Conservation (phyloP, 441 rosid species). For the Croton setiger region DNA sequence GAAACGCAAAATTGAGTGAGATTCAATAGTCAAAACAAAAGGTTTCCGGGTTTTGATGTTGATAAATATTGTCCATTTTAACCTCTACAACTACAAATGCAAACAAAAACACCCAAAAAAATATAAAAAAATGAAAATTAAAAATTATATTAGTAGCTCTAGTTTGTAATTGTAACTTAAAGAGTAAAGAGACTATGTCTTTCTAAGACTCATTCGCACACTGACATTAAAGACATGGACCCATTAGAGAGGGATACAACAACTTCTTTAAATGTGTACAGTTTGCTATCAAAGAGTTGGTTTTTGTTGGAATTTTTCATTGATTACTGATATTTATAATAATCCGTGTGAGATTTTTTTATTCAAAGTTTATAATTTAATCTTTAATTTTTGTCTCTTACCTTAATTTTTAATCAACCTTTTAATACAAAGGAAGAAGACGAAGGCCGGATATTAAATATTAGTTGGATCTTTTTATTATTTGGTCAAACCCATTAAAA, state of each 20-base stretch:
- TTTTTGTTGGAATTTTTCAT: not conserved
- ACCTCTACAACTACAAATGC: constrained; percentile 32
- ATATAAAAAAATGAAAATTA: too few species aligned
- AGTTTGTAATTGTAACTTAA: too few species aligned
- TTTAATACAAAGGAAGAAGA: constrained; percentile 10
- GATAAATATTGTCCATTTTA: constrained; percentile 4
- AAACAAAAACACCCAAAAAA: constrained; percentile 16
- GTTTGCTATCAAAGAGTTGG: constrained; percentile 9
- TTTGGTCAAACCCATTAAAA: constrained; percentile 29
- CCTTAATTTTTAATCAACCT: constrained; percentile 3
- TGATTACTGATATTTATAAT: too few species aligned
- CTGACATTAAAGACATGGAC: constrained; percentile 25
- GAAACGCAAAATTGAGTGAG: constrained; percentile 22
- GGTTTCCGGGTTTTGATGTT: constrained; percentile 17
- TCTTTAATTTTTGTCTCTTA: not conserved
- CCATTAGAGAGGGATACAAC: constrained; percentile 22
- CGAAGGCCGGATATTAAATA: constrained; percentile 8
- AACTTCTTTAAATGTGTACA: constrained; percentile 23
- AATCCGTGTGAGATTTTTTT: not conserved
- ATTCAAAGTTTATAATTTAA: not conserved
- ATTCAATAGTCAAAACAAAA: constrained; percentile 28
- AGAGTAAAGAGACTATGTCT: not conserved
- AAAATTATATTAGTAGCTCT: too few species aligned
- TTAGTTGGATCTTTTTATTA: not conserved
- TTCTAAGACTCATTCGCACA: constrained; percentile 12